Evolutionary conservation across 2,329 filamentous ascomycete genomes (phyloP).

Genomic region (Cytospora schulzeri): DNA sequence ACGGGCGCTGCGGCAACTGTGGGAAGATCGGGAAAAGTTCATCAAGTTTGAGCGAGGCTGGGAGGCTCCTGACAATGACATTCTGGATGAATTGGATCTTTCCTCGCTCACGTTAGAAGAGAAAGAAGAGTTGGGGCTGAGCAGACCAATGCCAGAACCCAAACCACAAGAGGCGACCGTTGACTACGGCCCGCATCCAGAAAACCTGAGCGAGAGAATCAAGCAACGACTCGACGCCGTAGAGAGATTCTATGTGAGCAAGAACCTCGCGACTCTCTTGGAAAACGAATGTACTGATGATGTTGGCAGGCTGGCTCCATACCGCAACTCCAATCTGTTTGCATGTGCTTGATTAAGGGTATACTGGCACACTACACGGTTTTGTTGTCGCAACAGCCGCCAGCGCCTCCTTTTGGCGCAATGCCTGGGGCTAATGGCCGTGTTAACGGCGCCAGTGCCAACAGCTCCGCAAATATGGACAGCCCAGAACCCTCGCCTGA

Average conservation of each 20-base stretch:
- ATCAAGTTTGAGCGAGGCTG: constrained; percentile 92
- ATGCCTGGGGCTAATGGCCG: constrained; percentile 23
- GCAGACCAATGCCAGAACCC: constrained; percentile 44
- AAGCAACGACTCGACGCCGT: constrained; percentile 71
- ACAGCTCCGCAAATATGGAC: constrained; percentile 45
- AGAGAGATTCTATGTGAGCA: constrained; percentile 81
- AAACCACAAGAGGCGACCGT: constrained; percentile 40
- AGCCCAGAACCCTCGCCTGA: constrained; percentile 61
- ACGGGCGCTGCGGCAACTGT: constrained; percentile 86
- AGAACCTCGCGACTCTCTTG: neutral
- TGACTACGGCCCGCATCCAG: constrained; percentile 55
- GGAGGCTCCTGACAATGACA: constrained; percentile 57
- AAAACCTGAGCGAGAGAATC: constrained; percentile 53
- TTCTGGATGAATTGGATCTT: constrained; percentile 44
- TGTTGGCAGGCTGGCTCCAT: constrained; percentile 66
- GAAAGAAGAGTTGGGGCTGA: constrained; percentile 50
- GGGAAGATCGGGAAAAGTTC: constrained; percentile 90
- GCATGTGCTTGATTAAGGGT: constrained; percentile 89
- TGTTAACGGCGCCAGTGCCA: constrained; percentile 37
- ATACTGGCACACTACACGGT: constrained; percentile 86
- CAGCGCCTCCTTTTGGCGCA: constrained; percentile 30
- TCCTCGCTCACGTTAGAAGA: constrained; percentile 43
- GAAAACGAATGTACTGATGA: constrained; percentile 34
- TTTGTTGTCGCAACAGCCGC: constrained; percentile 64
- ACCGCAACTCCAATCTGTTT: constrained; percentile 85